These are phyloP conservation scores for Populus tremula DNA, from an alignment of 345 rosid species.

Conservation along the genomic window DNA sequence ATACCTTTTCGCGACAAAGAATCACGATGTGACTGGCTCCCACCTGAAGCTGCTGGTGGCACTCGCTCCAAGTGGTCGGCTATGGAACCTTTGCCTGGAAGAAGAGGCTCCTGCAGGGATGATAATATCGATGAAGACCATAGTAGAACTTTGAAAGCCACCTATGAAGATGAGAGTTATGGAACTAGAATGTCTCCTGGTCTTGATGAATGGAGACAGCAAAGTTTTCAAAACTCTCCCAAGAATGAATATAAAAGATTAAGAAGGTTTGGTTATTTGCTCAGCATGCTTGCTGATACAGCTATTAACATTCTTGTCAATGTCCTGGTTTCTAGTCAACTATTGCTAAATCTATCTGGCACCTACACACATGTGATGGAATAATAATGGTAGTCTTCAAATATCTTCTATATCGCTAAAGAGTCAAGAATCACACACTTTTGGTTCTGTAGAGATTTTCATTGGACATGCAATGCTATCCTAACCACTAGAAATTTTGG, in stretches of 20 bases:
- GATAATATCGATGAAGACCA: conserved; percentile 35
- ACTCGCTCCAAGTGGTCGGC: conserved; percentile 50
- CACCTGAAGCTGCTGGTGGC: conserved; percentile 42
- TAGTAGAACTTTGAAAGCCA: conserved; percentile 26
- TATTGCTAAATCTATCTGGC: not conserved
- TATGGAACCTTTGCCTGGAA: conserved; percentile 49
- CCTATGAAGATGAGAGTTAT: conserved; percentile 50
- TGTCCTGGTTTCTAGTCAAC: not conserved
- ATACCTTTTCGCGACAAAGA: conserved; percentile 43
- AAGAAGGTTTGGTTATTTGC: conserved; percentile 40
- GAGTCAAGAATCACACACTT: not conserved
- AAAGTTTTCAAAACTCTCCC: conserved; percentile 54
- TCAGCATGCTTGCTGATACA: not conserved
- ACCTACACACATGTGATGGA: not conserved
- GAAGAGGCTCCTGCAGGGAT: conserved; percentile 51
- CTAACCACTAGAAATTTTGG: not conserved
- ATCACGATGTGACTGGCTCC: conserved; percentile 43
- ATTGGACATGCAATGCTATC: not conserved
- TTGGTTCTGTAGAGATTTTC: not conserved
- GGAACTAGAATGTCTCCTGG: conserved; percentile 72
- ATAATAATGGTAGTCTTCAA: not conserved
- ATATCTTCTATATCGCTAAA: not conserved
- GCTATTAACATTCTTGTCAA: not conserved
- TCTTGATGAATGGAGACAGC: conserved; percentile 70
- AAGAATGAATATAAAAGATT: conserved; percentile 51